phyloP scores from a whole-genome alignment of 768 basidiomycete genomes.

The Tubosaeta brunneosetosa region DNA sequence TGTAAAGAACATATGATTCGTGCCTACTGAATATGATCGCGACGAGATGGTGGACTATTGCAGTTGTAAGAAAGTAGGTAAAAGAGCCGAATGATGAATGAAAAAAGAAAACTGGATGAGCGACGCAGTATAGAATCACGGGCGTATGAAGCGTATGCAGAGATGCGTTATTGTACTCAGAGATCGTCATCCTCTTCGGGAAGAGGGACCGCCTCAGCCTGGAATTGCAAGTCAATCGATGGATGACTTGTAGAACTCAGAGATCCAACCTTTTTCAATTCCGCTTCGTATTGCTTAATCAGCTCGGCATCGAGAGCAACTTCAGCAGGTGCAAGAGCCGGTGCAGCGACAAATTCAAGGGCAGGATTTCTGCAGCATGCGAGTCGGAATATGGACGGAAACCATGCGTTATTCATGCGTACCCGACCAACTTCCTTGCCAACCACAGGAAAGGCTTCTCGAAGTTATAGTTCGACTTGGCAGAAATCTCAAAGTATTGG shows the following conservation, averaged over 20 bases:
- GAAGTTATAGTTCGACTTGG: conserved; percentile 99
- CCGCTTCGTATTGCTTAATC: conserved; percentile 74
- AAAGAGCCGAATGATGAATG: conserved; percentile 15
- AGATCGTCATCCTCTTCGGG: conserved; percentile 96
- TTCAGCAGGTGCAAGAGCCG: conserved; percentile 92
- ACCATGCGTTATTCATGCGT: conserved; percentile 27
- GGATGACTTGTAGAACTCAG: neutral
- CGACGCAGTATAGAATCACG: conserved; percentile 18
- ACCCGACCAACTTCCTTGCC: conserved; percentile 97
- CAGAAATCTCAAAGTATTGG: conserved; percentile 99
- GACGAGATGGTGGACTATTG: conserved; percentile 22
- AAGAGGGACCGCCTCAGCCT: conserved; percentile 90
- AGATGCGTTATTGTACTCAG: conserved; percentile 33
- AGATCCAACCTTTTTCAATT: conserved; percentile 60
- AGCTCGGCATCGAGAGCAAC: conserved; percentile 74
- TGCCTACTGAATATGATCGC: conserved; percentile 23
- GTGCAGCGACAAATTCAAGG: conserved; percentile 96
- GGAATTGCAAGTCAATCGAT: conserved; percentile 9
- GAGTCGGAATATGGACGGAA: neutral
- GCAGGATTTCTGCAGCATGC: conserved; percentile 56
- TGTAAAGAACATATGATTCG: conserved; percentile 11
- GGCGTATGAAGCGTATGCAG: conserved; percentile 18
- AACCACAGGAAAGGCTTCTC: conserved; percentile 99
- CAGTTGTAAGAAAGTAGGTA: conserved; percentile 21
- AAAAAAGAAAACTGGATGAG: conserved; percentile 14